Conservation (phyloP, 73 alveolate genomes). For the Paramecium pentaurelia region DNA sequence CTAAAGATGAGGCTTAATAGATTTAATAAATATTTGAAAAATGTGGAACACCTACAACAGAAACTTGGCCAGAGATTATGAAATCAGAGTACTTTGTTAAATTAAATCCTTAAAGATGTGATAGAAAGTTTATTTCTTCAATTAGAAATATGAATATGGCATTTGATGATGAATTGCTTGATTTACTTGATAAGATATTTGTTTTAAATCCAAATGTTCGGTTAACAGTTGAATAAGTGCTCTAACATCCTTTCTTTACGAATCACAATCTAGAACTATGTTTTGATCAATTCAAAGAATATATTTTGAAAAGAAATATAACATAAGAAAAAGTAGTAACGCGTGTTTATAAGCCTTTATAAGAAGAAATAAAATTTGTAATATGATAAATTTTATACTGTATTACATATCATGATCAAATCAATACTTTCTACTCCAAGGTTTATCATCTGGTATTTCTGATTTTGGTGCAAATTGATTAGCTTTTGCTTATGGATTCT, state of each 20-base stretch:
- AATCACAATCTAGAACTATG: not conserved
- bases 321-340: not conserved
- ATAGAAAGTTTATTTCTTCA: conserved; percentile 1
- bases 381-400: not conserved
- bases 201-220: conserved; percentile 24
- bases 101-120: not conserved
- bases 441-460: conserved; percentile 25
- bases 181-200: conserved; percentile 35
- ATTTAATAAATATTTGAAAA: conserved; percentile 65
- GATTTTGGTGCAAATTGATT: not conserved
- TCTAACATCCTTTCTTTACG: not conserved
- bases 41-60: conserved; percentile 80
- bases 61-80: conserved; percentile 66
- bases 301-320: not conserved
- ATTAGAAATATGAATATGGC: not conserved
- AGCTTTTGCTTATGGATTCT: conserved; percentile 56
- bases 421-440: conserved; percentile 62
- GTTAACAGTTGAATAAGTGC: not conserved
- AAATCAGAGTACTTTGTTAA: not conserved
- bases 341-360: not conserved
- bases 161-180: conserved; percentile 19
- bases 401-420: not conserved
- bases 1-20: conserved; percentile 64
- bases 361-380: not conserved
- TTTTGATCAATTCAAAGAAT: not conserved